phyloP scores from a whole-genome alignment of 2,329 filamentous ascomycete genomes.

The Fusarium napiforme region DNA sequence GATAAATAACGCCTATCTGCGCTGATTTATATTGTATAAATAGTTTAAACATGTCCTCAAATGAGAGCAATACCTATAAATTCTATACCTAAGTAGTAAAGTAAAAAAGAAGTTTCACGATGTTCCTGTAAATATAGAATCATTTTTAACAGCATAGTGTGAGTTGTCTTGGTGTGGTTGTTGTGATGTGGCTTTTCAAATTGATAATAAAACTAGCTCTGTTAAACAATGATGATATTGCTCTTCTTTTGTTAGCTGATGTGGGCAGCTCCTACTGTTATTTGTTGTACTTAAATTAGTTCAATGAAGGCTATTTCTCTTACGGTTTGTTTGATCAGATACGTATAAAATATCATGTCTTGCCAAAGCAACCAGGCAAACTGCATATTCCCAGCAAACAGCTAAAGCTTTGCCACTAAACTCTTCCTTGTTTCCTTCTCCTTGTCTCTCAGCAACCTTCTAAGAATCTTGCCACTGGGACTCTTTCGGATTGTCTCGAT shows the following conservation, averaged over 20 bases:
- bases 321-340: rapidly evolving
- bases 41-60: no score
- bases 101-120: rapidly evolving
- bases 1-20: no score
- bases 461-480: rapidly evolving
- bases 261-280: rapidly evolving
- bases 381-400: background rate
- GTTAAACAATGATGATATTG: no score
- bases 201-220: no score
- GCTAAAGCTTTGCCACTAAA: background rate
- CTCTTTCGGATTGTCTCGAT: background rate
- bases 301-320: rapidly evolving
- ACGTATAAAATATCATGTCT: rapidly evolving
- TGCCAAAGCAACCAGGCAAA: background rate
- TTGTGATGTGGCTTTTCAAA: no score
- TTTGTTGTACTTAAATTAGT: rapidly evolving
- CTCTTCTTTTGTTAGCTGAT: background rate
- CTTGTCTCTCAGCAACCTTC: background rate
- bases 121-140: no score
- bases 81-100: no score
- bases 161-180: no score
- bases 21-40: no score
- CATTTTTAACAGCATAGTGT: no score
- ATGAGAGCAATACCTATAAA: no score
- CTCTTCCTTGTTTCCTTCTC: background rate